Conservation (phyloP, 371 early-diverging fungal genomes). For the Actinomucor elegans region DNA sequence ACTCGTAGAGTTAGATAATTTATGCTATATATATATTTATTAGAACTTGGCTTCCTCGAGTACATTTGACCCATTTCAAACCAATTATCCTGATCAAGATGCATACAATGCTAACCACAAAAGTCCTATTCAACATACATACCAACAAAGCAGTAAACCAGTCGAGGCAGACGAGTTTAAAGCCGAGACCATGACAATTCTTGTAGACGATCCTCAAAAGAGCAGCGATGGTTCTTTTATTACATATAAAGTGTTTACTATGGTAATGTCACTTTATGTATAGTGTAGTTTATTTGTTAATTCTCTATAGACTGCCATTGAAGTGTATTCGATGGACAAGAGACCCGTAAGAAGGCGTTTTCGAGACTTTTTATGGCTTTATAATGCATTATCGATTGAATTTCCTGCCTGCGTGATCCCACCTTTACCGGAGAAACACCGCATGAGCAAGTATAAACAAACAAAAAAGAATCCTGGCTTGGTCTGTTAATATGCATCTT, state of each 20-base stretch:
- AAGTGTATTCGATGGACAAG: conserved; percentile 42
- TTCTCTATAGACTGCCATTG: conserved; percentile 56
- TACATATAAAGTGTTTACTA: conserved; percentile 29
- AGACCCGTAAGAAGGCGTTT: conserved; percentile 80
- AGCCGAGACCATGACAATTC: conserved; percentile 41
- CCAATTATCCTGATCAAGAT: background rate
- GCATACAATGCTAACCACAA: background rate
- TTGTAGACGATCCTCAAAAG: conserved; percentile 79
- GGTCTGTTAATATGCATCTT: conserved; percentile 15
- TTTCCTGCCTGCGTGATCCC: conserved; percentile 84
- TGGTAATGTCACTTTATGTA: too few relatives aligned
- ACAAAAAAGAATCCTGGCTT: background rate
- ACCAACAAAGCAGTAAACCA: too few relatives aligned
- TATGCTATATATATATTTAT: too few relatives aligned
- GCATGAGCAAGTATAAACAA: conserved; percentile 61
- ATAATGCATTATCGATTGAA: conserved; percentile 70
- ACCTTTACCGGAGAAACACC: conserved; percentile 90
- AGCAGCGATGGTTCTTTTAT: conserved; percentile 36
- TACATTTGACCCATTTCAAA: conserved; percentile 20
- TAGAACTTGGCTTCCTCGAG: too few relatives aligned
- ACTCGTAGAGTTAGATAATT: too few relatives aligned
- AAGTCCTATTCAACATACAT: too few relatives aligned
- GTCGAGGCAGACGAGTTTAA: conserved; percentile 5
- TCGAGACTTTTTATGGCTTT: conserved; percentile 92
- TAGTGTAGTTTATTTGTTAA: too few relatives aligned